phyloP scores from a whole-genome alignment of 768 basidiomycete genomes.

The Zangia roseola region DNA sequence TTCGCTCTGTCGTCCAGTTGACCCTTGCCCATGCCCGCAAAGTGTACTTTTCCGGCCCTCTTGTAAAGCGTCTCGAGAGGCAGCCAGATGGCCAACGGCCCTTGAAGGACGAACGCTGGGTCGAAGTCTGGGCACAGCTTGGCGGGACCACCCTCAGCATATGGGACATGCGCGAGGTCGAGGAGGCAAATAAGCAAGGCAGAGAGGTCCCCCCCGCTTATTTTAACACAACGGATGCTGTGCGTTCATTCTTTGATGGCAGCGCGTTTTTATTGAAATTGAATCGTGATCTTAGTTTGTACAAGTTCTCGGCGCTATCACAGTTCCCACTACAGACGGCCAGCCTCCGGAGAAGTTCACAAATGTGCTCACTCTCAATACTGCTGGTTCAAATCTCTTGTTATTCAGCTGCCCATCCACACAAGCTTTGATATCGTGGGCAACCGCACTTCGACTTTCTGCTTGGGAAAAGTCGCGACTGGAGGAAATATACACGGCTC shows the following conservation, averaged over 20 bases:
- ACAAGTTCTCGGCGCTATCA: constrained; percentile 73
- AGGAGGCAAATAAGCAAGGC: constrained; percentile 78
- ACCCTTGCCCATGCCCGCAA: constrained; percentile 79
- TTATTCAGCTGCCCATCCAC: constrained; percentile 83
- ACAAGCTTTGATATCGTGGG: constrained; percentile 78
- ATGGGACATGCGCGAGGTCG: constrained; percentile 89
- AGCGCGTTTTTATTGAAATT: constrained; percentile 1
- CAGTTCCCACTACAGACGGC: constrained; percentile 52
- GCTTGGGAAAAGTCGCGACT: constrained; percentile 94
- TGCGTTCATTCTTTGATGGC: constrained; percentile 39
- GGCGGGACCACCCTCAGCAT: constrained; percentile 86
- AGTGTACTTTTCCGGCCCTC: constrained; percentile 83
- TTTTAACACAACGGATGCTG: constrained; percentile 85
- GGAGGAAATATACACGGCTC: constrained; percentile 97
- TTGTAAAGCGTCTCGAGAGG: constrained; percentile 75
- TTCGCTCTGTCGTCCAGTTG: constrained; percentile 73
- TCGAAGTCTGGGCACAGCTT: constrained; percentile 86
- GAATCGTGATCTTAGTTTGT: constrained; percentile 54
- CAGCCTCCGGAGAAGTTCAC: constrained; percentile 57
- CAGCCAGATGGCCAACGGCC: constrained; percentile 71
- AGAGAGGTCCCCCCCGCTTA: constrained; percentile 84
- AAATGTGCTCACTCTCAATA: constrained; percentile 89
- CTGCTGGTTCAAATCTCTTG: constrained; percentile 87
- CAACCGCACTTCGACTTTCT: constrained; percentile 83
- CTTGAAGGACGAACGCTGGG: constrained; percentile 75